Base-by-base conservation (phyloP, 2,329 filamentous ascomycete genomes). In the Ampelomyces quisqualis region DNA sequence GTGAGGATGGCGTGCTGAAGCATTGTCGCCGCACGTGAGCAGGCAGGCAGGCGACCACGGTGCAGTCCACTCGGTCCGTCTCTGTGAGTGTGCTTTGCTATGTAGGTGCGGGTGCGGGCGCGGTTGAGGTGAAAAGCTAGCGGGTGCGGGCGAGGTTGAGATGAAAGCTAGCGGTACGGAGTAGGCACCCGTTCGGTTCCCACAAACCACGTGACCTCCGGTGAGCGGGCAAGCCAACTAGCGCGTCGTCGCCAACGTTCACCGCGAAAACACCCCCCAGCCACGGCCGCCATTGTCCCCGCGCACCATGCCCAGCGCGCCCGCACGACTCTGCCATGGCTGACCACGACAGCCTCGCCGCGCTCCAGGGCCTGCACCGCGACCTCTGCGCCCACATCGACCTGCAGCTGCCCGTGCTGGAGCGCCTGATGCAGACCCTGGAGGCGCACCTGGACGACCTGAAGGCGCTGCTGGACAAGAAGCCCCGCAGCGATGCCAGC, bases 321-420 rank as follows among this genome's bases (percentile, higher is more conserved):
- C 45, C 18, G 37, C 36, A 40, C 52, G 50, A 57, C 34, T 33
- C 35, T 51, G 43, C 45, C 60, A 91, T 93, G 88, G 82, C 85
- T 67, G 84, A 86, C 62, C 74, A 81, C 65, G 83, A 83, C 66
- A 81, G 79, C 62, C 77, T 94, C 63, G 84, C 85, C 63, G 81
- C 83, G 70, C 81, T 97, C 60, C 84, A 90, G 73, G 84, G 82
- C 68, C 82, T 98, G 58, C 88, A 95, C 69, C 82, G 86, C 67
- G 90, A 95, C 72, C 81, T 98, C 48, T 75, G 86, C 55, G 83
- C 85, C 42, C 77, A 93, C 57, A 80, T 81, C 50, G 84, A 93
- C 60, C 80, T 82, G 41, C 81, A 85, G 19, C 70, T 89, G 36
- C 77, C 84, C 21, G 82, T 84, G 47, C 72, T 88, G 26, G 84